phyloP scores from a whole-genome alignment of 108 stramenopile species.

The Cyclotella sp. region DNA sequence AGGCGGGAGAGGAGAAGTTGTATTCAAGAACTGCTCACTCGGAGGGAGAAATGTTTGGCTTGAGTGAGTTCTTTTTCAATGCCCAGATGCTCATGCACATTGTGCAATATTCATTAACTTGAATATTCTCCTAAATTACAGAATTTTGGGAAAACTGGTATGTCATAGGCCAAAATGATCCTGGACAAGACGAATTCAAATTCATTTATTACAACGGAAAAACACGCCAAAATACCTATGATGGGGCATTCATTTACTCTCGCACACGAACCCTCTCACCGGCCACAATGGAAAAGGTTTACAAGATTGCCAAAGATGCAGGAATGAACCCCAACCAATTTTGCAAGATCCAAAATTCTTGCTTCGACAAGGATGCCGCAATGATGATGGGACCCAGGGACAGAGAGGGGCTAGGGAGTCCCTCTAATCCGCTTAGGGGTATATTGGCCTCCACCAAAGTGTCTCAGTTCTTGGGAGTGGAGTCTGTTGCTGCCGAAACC shows the following conservation, averaged over 20 bases:
- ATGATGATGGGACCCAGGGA: slow-evolving; percentile 17
- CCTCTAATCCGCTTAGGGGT: slow-evolving; percentile 77
- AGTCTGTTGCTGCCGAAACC: slow-evolving; percentile 86
- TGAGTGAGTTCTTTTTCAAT: slow-evolving; percentile 69
- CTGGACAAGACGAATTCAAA: slow-evolving; percentile 87
- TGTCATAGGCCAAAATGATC: slow-evolving; percentile 87
- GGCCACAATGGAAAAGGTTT: slow-evolving; percentile 84
- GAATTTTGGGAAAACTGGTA: slow-evolving; percentile 99
- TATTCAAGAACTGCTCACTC: slow-evolving; percentile 90
- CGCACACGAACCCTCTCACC: slow-evolving; percentile 78
- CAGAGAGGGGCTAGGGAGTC: slow-evolving; percentile 55
- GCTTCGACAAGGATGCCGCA: slow-evolving; percentile 63
- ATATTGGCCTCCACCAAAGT: slow-evolving; percentile 87
- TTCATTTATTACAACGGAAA: slow-evolving; percentile 97
- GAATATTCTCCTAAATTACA: slow-evolving; percentile 20
- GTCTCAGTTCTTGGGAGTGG: slow-evolving; percentile 86
- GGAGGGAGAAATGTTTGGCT: slow-evolving; percentile 93
- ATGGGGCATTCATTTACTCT: slow-evolving; percentile 97
- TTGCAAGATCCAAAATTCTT: slow-evolving; percentile 91
- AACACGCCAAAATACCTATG: slow-evolving; percentile 96
- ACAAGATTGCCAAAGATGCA: slow-evolving; percentile 87
- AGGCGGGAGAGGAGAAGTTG: slow-evolving; percentile 64
- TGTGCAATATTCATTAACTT: slow-evolving; percentile 2
- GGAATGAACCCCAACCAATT: slow-evolving; percentile 93
- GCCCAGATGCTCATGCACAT: background rate